Evolutionary conservation across 1,139 yeast genomes (phyloP).

Genomic region (Blastobotrys proliferans): DNA sequence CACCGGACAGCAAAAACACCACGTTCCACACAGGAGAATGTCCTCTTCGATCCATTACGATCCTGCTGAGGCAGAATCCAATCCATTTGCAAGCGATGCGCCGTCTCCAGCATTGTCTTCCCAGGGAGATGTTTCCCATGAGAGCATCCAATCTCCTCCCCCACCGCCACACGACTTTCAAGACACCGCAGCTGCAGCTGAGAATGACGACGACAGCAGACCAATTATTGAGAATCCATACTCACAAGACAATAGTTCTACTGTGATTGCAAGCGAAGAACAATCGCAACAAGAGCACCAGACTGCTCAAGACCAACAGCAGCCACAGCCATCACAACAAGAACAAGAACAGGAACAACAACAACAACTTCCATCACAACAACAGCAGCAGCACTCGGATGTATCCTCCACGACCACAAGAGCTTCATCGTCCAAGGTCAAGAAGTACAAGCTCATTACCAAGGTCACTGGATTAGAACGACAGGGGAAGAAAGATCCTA

Average conservation of each 20-base stretch:
- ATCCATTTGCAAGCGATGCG: slow-evolving; percentile 26
- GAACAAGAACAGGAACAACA: slow-evolving; percentile 2
- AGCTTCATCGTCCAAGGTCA: slow-evolving; percentile 7
- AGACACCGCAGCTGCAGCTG: slow-evolving; percentile 1
- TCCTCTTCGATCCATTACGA: slow-evolving; percentile 30
- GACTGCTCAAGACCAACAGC: not conserved
- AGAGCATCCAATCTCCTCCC: not conserved
- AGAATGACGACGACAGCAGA: slow-evolving; percentile 12
- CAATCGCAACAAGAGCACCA: not conserved
- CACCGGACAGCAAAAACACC: too few relatives aligned
- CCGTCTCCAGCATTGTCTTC: not conserved
- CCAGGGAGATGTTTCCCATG: not conserved
- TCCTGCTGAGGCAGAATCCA: slow-evolving; percentile 21
- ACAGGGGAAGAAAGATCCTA: slow-evolving; percentile 48
- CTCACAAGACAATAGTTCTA: not conserved
- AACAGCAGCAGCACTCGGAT: slow-evolving; percentile 4
- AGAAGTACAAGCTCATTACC: slow-evolving; percentile 35
- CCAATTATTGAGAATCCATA: slow-evolving; percentile 11
- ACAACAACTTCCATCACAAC: slow-evolving; percentile 5
- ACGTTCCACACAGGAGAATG: slow-evolving; percentile 23
- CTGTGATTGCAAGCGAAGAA: not conserved
- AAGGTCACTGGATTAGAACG: slow-evolving; percentile 47
- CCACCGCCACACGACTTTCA: not conserved
- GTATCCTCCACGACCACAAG: too few relatives aligned
- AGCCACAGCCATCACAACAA: not conserved